Conservation (phyloP, 2,329 filamentous ascomycete genomes). For the Furcasterigmium sp. region DNA sequence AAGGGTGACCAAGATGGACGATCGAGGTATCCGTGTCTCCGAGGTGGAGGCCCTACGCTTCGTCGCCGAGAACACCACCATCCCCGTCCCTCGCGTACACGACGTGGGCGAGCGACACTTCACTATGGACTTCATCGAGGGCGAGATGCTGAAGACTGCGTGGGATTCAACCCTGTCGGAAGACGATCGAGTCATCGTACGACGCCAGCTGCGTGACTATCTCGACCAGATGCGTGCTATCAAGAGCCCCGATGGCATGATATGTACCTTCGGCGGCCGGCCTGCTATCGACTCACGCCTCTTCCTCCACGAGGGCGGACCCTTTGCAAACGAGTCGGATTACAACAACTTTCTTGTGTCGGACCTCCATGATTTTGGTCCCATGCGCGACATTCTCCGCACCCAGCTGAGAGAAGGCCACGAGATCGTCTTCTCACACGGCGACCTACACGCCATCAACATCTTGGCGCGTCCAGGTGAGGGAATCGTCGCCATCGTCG, state of each 20-base stretch:
- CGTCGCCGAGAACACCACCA: slow-evolving; percentile 30
- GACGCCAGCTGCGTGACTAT: slow-evolving; percentile 15
- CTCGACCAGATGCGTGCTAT: slow-evolving; percentile 17
- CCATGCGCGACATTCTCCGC: slow-evolving; percentile 19
- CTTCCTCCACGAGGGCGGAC: neutral
- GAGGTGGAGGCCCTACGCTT: slow-evolving; percentile 35
- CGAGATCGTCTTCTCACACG: slow-evolving; percentile 35
- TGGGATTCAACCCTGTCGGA: slow-evolving; percentile 9
- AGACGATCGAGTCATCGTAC: slow-evolving; percentile 11
- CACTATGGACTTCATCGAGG: slow-evolving; percentile 32
- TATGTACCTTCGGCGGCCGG: slow-evolving; percentile 19
- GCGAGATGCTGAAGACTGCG: slow-evolving; percentile 9
- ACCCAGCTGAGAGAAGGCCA: slow-evolving; percentile 20
- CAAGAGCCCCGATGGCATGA: slow-evolving; percentile 8
- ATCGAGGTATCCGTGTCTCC: slow-evolving; percentile 6
- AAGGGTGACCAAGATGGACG: too few relatives aligned
- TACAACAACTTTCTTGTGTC: slow-evolving; percentile 11
- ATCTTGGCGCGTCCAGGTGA: slow-evolving; percentile 31
- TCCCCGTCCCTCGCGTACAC: slow-evolving; percentile 38
- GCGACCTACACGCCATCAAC: slow-evolving; percentile 34
- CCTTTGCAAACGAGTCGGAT: neutral
- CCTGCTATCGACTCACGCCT: slow-evolving; percentile 21
- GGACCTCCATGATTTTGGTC: slow-evolving; percentile 22
- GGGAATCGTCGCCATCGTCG: slow-evolving; percentile 36
- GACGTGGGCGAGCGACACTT: slow-evolving; percentile 32